Conservation (phyloP, 345 rosid species). For the Brassica nigra region DNA sequence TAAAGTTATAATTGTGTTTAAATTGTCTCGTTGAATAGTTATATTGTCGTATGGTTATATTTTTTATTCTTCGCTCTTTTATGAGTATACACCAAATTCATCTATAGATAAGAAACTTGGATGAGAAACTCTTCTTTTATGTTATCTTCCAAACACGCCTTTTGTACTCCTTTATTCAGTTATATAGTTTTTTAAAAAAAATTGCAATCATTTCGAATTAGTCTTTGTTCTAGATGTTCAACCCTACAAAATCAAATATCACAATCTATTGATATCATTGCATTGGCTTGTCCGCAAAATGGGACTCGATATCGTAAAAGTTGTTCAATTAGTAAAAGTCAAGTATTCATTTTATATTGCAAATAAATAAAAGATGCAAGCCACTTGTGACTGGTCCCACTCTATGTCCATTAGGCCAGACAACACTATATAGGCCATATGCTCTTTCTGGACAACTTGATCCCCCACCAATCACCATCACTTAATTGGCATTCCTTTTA, state of each 20-base stretch:
- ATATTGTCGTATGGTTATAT: no score
- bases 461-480: not conserved
- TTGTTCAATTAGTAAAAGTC: not conserved
- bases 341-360: not conserved
- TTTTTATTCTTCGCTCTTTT: no score
- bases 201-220: not conserved
- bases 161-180: not conserved
- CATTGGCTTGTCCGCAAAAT: not conserved
- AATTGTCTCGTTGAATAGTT: no score
- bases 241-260: not conserved
- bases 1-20: no score
- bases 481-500: not conserved
- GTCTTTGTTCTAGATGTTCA: not conserved
- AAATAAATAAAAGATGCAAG: constrained; percentile 11
- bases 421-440: not conserved
- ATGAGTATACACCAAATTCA: no score
- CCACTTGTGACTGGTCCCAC: constrained; percentile 19
- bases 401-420: not conserved
- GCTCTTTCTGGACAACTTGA: constrained; percentile 20
- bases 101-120: no score
- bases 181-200: not conserved
- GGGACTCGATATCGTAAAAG: not conserved
- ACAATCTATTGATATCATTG: not conserved
- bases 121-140: no score
- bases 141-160: no score